phyloP scores from a whole-genome alignment of 179 eudicot species.

The Spergularia azorica region DNA sequence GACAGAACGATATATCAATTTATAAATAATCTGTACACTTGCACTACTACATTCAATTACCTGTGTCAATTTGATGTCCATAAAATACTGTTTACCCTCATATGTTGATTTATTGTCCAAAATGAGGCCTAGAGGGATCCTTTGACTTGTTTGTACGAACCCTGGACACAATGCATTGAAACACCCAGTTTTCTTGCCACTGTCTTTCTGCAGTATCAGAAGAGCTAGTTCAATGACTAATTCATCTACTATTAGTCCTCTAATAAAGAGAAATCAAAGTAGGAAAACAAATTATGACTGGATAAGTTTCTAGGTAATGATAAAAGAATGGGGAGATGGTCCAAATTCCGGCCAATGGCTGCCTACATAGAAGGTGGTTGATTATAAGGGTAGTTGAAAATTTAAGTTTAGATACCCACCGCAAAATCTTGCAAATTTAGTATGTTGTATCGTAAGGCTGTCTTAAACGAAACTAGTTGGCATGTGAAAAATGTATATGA shows the following conservation, averaged over 20 bases:
- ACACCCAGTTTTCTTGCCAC: slow-evolving; percentile 30
- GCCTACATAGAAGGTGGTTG: too few species aligned
- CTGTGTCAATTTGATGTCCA: background rate
- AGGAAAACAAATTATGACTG: too few species aligned
- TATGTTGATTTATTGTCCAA: slow-evolving; percentile 2
- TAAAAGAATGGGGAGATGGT: background rate
- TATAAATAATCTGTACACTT: background rate
- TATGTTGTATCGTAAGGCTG: too few species aligned
- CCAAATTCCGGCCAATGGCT: too few species aligned
- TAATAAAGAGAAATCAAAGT: too few species aligned
- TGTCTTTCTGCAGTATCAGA: slow-evolving; percentile 25
- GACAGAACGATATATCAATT: background rate
- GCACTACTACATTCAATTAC: slow-evolving; percentile 1
- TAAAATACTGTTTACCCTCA: background rate
- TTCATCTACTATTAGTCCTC: too few species aligned
- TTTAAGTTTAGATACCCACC: too few species aligned
- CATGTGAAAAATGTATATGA: background rate
- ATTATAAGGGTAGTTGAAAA: too few species aligned
- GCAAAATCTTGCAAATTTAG: too few species aligned
- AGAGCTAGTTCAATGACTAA: background rate
- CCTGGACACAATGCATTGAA: slow-evolving; percentile 31
- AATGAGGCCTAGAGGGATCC: slow-evolving; percentile 18
- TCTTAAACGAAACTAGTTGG: too few species aligned
- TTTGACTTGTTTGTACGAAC: slow-evolving; percentile 33
- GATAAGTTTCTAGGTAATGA: too few species aligned